Base-by-base conservation (phyloP, 1,284 basidiomycete genomes). In the Trametes hirsuta region DNA sequence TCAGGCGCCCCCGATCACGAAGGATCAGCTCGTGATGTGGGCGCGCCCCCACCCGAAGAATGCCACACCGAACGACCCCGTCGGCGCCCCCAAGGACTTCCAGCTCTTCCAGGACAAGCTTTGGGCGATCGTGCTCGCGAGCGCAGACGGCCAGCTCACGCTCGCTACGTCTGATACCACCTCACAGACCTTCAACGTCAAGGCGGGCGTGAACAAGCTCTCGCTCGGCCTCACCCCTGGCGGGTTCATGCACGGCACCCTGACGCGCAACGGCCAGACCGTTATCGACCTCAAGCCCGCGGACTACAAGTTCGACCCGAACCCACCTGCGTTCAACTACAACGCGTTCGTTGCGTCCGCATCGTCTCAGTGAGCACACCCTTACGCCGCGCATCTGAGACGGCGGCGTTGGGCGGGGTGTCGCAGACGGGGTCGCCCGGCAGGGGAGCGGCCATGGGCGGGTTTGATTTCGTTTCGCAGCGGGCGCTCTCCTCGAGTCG, bases 21-120 rank as follows among this genome's bases (percentile, higher is more conserved):
- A 85, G 68, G 91, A 94, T 72, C 76, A 82, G 66, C 77, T 94
- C 59, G 75, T 86, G 68, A 80, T 93, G 75, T 93, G 88, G 87
- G 83, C 88, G 45, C 82, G 92, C 57, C 85, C 90, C 12, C 91
- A 93, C 68, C 78, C 88, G 11, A 79, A 80, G 55, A 71, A 78
- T 44, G 90, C 90, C 8, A 72, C 73, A 21, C 47, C 71, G 4
- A 72, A 78, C 3, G 86, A 88, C 67, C 71, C 82, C 4, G 75
- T 88, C 36, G 81, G 81, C 36, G 79, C 74, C 36, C 89, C 89
- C 2, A 71, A 73, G 15, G 86, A 84, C 69, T 84, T 78, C 66
- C 74, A 87, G 60, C 72, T 88, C 53, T 75, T 76, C 47, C 65
- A 74, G 54, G 83, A 94, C 75, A 79, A 77, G 35, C 74, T 88